Conservation (phyloP, 495 filamentous ascomycete genomes). For the Trichoderma asperelloides region DNA sequence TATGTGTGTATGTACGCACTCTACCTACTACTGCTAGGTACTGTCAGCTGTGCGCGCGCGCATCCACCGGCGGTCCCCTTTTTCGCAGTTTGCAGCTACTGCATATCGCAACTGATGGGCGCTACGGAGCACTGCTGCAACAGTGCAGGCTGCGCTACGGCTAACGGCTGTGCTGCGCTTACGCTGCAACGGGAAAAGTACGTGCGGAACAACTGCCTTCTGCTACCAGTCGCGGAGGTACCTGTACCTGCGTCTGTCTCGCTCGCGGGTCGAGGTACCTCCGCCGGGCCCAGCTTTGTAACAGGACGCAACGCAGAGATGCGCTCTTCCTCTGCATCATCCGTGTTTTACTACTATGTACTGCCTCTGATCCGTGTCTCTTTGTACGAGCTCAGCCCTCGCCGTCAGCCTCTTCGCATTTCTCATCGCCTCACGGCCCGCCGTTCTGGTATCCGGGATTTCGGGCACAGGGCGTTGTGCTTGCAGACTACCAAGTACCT, state of each 20-base stretch:
- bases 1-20: too few species aligned
- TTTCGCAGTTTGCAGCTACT: too few species aligned
- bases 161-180: not conserved
- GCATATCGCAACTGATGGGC: too few species aligned
- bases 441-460: not conserved
- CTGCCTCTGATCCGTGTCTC: not conserved
- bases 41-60: too few species aligned
- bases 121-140: too few species aligned
- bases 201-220: not conserved
- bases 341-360: too few species aligned
- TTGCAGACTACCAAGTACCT: too few species aligned
- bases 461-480: too few species aligned
- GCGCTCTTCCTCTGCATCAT: not conserved
- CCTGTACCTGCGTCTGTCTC: not conserved
- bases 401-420: not conserved
- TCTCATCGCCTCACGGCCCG: not conserved
- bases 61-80: too few species aligned
- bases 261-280: not conserved
- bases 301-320: not conserved
- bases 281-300: not conserved
- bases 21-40: too few species aligned
- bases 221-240: not conserved
- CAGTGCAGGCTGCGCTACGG: too few species aligned
- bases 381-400: not conserved
- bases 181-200: not conserved